These are phyloP conservation scores for Saccharum hybrid DNA, from an alignment of 202 grass and related monocot species.

Conservation along the genomic window DNA sequence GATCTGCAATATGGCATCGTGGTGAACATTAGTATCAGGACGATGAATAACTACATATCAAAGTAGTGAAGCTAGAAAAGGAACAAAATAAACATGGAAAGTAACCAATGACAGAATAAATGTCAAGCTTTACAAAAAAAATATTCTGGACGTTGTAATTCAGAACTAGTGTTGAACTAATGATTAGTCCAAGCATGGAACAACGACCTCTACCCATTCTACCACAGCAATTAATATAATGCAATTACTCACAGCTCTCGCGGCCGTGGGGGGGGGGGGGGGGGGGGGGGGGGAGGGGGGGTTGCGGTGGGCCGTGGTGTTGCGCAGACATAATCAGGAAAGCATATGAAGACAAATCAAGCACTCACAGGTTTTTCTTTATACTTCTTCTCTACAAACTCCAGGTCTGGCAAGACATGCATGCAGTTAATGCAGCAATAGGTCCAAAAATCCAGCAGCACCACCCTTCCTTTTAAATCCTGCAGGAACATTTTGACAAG, in stretches of 20 bases:
- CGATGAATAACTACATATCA: constrained; percentile 27
- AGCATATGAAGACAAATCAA: constrained; percentile 35
- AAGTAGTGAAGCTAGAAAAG: constrained; percentile 27
- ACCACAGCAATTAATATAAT: no score
- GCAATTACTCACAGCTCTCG: no score
- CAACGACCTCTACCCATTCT: no score
- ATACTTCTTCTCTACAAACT: constrained; percentile 92
- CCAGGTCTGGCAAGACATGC: constrained; percentile 96
- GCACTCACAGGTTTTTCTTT: constrained; percentile 81
- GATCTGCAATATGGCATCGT: background rate
- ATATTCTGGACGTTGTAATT: background rate
- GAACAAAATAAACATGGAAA: background rate
- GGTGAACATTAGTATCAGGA: constrained; percentile 28
- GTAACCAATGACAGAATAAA: constrained; percentile 32
- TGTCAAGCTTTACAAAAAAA: constrained; percentile 30
- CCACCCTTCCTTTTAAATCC: constrained; percentile 92
- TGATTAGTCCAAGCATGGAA: no score
- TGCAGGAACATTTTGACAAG: constrained; percentile 50
- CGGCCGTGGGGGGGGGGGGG: no score
- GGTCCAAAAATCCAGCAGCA: constrained; percentile 97
- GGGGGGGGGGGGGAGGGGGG: no score
- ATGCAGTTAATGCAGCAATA: constrained; percentile 99
- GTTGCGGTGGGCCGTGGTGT: no score
- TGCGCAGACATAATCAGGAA: constrained; percentile 7
- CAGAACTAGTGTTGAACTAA: constrained; percentile 3